phyloP scores from a whole-genome alignment of 2,329 filamentous ascomycete genomes.

The Blumeriella jaapii region DNA sequence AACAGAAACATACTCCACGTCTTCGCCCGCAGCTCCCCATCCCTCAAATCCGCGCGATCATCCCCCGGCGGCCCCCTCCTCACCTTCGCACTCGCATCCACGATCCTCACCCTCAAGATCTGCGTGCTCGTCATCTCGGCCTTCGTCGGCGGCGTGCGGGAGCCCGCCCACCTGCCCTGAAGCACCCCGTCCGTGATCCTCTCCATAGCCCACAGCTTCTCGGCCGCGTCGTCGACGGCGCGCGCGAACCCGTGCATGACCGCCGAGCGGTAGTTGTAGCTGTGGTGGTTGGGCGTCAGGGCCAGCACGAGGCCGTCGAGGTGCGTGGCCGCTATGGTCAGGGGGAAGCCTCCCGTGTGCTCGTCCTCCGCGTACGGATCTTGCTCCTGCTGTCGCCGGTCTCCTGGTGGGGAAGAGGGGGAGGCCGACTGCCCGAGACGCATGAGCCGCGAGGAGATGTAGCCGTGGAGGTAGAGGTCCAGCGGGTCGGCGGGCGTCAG shows the following conservation, averaged over 20 bases:
- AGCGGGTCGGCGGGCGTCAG: slow-evolving; percentile 51
- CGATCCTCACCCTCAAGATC: slow-evolving; percentile 57
- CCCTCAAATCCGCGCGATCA: slow-evolving; percentile 36
- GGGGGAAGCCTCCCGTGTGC: slow-evolving; percentile 45
- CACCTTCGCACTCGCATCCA: slow-evolving; percentile 65
- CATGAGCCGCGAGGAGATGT: slow-evolving; percentile 69
- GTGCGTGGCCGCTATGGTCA: slow-evolving; percentile 62
- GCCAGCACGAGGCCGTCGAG: slow-evolving; percentile 72
- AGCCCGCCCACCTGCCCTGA: slow-evolving; percentile 54
- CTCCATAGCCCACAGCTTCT: slow-evolving; percentile 69
- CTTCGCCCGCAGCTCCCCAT: slow-evolving; percentile 30
- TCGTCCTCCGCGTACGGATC: too few relatives aligned
- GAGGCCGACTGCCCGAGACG: slow-evolving; percentile 36
- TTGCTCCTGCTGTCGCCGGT: too few relatives aligned
- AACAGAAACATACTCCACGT: too few relatives aligned
- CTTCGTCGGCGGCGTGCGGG: slow-evolving; percentile 56
- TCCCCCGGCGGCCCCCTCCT: slow-evolving; percentile 3
- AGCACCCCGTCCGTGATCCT: slow-evolving; percentile 68
- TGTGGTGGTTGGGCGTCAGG: slow-evolving; percentile 69
- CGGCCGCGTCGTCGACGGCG: slow-evolving; percentile 52
- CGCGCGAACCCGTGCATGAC: slow-evolving; percentile 63
- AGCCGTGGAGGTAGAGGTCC: slow-evolving; percentile 75
- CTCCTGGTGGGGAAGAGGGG: too few relatives aligned
- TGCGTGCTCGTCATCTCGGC: slow-evolving; percentile 67
- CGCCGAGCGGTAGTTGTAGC: slow-evolving; percentile 71